These are phyloP conservation scores for Cadophora sp. DNA, from an alignment of 2,329 filamentous ascomycete species.

Conservation along the genomic window DNA sequence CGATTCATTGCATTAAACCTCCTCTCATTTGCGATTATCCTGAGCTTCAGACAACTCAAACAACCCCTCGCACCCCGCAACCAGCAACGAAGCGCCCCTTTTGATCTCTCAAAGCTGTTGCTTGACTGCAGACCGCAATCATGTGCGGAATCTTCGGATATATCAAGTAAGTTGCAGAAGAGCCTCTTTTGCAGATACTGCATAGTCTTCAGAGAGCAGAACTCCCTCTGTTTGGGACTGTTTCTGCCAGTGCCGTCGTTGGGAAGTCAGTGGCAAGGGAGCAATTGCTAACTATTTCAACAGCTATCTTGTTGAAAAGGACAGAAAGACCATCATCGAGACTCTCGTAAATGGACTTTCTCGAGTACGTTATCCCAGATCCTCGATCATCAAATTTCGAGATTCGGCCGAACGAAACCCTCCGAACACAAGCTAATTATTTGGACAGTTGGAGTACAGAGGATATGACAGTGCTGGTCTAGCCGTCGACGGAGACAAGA, in stretches of 20 bases:
- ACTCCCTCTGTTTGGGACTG: neutral
- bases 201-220: neutral
- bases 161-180: constrained; percentile 16
- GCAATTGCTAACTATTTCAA: constrained; percentile 8
- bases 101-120: neutral
- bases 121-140: constrained; percentile 9
- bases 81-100: constrained; percentile 13
- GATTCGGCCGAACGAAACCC: neutral
- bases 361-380: constrained; percentile 52
- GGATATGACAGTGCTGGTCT: constrained; percentile 98
- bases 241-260: neutral
- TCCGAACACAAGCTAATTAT: neutral
- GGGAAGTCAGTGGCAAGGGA: neutral
- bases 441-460: constrained; percentile 80
- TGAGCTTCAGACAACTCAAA: neutral
- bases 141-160: constrained; percentile 27
- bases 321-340: constrained; percentile 94
- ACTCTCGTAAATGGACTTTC: constrained; percentile 96
- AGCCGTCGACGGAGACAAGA: constrained; percentile 97
- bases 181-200: neutral
- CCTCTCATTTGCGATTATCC: neutral
- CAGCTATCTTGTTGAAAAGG: constrained; percentile 99
- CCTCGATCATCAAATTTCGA: neutral
- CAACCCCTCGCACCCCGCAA: constrained; percentile 11
- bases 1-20: constrained; percentile 9